These are phyloP conservation scores for Trichosanthes truncata DNA, from an alignment of 306 rosid genomes.

Conservation along the genomic window DNA sequence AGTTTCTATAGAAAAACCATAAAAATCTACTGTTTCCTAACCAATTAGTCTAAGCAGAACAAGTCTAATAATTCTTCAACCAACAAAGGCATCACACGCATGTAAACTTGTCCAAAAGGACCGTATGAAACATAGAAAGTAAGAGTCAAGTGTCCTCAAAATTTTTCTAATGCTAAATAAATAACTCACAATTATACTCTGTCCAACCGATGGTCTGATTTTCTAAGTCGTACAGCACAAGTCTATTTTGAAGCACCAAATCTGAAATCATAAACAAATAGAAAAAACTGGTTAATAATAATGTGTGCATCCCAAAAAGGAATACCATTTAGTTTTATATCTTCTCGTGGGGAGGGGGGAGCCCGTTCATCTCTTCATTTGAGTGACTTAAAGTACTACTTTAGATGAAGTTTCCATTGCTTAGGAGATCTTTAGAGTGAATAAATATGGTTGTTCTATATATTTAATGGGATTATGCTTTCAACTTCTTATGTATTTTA, in stretches of 20 bases:
- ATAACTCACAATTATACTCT: constrained; percentile 13
- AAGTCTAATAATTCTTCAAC: neutral
- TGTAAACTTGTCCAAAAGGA: neutral
- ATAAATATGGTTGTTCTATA: neutral
- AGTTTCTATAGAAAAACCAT: constrained; percentile 6
- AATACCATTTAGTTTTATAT: no score
- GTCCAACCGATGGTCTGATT: constrained; percentile 19
- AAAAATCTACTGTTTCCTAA: neutral
- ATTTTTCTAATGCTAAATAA: neutral
- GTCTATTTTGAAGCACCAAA: constrained; percentile 20
- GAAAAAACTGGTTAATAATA: neutral
- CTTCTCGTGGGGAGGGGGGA: no score
- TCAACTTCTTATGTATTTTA: no score
- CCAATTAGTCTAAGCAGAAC: neutral
- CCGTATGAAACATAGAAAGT: neutral
- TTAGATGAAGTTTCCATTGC: neutral
- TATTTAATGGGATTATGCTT: no score
- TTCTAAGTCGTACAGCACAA: constrained; percentile 13
- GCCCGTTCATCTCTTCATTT: no score
- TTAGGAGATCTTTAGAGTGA: neutral
- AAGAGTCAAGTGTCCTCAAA: neutral
- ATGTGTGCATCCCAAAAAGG: neutral
- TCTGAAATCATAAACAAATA: constrained; percentile 5
- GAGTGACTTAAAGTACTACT: neutral
- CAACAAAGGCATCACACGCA: neutral